phyloP scores from a whole-genome alignment of 176 grass and related monocot genomes.

The Zea mays region Zm-B73-REFERENCE-NAM-5.0 NC_050101.1:108263001-108263500 shows the following conservation, averaged over 20 bases:
- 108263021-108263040: slow-evolving; percentile 12
- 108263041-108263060: not conserved
- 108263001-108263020: not conserved
- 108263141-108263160: not conserved
- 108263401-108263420: not conserved
- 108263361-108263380: not conserved
- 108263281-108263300: not conserved
- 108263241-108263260: not conserved
- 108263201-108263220: not conserved
- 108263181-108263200: not conserved
- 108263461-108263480: slow-evolving; percentile 27
- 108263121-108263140: not conserved
- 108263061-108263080: not conserved
- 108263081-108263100: not conserved
- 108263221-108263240: not conserved
- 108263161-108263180: not conserved
- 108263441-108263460: slow-evolving; percentile 5
- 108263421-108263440: not conserved
- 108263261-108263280: not conserved
- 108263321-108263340: not conserved
- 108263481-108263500: slow-evolving; percentile 22
- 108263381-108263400: not conserved
- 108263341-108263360: not conserved
- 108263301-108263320: not conserved
- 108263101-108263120: not conserved